phyloP scores from a whole-genome alignment of 257 asterid genomes.

The Nicotiana benthamiana region DNA sequence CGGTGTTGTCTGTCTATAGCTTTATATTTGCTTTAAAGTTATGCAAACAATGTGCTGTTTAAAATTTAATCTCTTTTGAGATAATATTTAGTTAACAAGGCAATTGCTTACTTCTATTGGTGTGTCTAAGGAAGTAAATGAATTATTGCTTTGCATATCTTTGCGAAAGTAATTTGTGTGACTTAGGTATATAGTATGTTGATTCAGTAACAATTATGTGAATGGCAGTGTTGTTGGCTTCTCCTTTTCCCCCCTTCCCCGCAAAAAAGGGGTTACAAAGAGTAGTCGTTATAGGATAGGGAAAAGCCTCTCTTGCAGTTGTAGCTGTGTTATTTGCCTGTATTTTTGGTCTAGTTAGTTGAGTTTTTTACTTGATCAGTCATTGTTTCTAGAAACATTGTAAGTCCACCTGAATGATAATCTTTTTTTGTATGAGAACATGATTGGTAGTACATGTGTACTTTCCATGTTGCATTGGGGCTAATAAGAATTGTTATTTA shows the following conservation, averaged over 20 bases:
- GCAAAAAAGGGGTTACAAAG: no score
- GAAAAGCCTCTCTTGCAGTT: background rate
- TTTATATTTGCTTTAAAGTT: background rate
- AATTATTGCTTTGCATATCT: background rate
- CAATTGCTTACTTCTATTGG: background rate
- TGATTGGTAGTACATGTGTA: background rate
- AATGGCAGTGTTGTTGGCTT: background rate
- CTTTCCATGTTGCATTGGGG: background rate
- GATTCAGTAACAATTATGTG: background rate
- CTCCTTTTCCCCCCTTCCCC: background rate
- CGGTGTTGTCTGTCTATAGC: background rate
- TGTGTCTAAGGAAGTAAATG: background rate
- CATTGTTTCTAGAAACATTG: background rate
- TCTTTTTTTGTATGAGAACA: background rate
- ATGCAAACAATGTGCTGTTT: background rate
- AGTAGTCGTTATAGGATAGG: background rate
- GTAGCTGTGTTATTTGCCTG: background rate
- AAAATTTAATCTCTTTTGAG: background rate
- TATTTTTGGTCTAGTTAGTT: background rate
- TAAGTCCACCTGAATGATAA: background rate
- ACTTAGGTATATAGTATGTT: background rate
- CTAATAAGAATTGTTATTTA: background rate
- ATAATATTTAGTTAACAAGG: background rate
- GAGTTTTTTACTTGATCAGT: background rate
- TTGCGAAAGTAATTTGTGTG: background rate